Base-by-base conservation (phyloP, 768 basidiomycete genomes). In the Ephemerocybe angulata region DNA sequence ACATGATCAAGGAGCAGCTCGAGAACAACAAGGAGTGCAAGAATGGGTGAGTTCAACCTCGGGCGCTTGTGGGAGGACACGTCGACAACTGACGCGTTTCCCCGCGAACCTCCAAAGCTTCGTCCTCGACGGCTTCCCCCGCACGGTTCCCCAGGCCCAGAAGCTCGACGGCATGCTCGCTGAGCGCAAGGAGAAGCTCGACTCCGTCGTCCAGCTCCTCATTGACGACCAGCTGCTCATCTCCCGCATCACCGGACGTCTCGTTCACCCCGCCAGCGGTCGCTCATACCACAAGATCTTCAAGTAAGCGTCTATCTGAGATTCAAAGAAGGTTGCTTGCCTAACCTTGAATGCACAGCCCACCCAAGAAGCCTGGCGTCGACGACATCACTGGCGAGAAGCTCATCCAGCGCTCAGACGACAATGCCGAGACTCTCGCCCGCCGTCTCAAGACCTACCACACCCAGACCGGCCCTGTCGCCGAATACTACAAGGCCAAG, bases 51-150 rank as follows among this genome's bases (percentile, higher is more conserved):
- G 93, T 69, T 40, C 11, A 25, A 40, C 54, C 31, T 48, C 47
- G 30, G 48, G 38, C 46, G 21, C 30, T 19, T 44, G 48, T 17
- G 30, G 10, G 29, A 8, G 15, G 15, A 56, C 53, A 29, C 50
- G 52, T 52, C 40, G 30, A 44, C 44, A n/a, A n/a, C 60, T 67
- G 40, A 67, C 62, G 54, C 58, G 52, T 48, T 48, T 28, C 10
- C 56, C 57, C 58, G 50, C 37, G 52, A 13, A 58, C 57, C 51
- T 42, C n/a, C 41, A 30, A 62, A 98, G 96, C 33, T 99, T 99
- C 72, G 97, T 99, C 54, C 80, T 99, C 49, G 97, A 99, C 65
- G 97, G 97, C n/a, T 99, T 99, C 84, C 97, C 97, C 38, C 87
- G 97, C 40, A 98, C 96, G 3, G 92, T 98, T 31, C 86, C 90